A percentile compares a stretch with the other conserved stretches of the same genome.
Conservation (phyloP, 2,329 filamentous ascomycete genomes). For the Pseudocercospora fijiensis region DNA sequence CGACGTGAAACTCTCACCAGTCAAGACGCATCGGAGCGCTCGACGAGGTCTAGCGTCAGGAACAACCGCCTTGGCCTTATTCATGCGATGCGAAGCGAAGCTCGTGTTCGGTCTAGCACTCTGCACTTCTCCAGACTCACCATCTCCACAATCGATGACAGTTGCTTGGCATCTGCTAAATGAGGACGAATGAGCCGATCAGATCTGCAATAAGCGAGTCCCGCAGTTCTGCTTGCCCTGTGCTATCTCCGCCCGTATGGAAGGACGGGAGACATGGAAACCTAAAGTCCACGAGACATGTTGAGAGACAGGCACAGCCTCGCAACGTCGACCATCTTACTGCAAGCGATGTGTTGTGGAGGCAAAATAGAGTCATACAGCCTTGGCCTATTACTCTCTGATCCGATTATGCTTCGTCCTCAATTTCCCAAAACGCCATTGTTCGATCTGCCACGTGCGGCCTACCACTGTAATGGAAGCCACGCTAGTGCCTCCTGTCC, state of each 20-base stretch:
- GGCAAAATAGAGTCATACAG: background rate
- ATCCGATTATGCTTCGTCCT: background rate
- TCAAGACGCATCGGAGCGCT: background rate
- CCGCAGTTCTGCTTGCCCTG: background rate
- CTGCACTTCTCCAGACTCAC: background rate
- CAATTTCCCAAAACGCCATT: background rate
- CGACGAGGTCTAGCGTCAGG: background rate
- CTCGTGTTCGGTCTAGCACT: background rate
- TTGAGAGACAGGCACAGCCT: background rate
- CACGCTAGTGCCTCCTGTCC: background rate
- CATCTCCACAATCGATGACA: background rate
- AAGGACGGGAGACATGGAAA: background rate
- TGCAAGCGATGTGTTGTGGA: background rate
- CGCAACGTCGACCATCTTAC: background rate
- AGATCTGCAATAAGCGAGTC: background rate
- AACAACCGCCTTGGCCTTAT: background rate
- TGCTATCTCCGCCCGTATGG: background rate
- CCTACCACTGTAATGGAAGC: background rate
- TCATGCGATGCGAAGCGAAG: background rate
- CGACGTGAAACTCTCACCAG: background rate
- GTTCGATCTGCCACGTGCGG: constrained; percentile 1
- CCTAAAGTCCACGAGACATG: background rate
- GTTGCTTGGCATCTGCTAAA: constrained; percentile 1
- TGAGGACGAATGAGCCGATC: background rate
- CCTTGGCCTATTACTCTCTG: background rate